Base-by-base conservation (phyloP, 1,284 basidiomycete species). In the Xerocomus cyaneibrunnescens region DNA sequence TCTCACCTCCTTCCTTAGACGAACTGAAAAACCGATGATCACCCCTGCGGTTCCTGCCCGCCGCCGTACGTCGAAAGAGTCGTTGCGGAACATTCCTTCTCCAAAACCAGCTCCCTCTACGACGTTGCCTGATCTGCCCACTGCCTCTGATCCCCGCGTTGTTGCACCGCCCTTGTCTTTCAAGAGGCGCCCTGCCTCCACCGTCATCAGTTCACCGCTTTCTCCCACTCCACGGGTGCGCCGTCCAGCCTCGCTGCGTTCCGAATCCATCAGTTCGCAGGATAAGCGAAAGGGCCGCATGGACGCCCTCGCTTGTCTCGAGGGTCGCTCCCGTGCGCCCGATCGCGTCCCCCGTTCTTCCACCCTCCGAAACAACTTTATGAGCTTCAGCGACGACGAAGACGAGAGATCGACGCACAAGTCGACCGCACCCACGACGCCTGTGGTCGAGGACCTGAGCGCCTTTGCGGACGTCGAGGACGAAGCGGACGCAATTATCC, bases 351-450 rank as follows among this genome's bases (percentile, higher is more conserved):
- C 45, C 46, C 58, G 46, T 36, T 22, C 46, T 34, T 52, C 53
- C 50, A 51, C 43, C 51, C 70, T 45, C 58, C 65, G 54, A 23
- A 68, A 72, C 25, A 82, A 84, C 65, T 86, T 85, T 58, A 86
- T 86, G 80, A 80, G 73, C 70, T 76, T 84, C 74, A 78, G 73
- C 54, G 83, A 84, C 52, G 82, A 84, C 57, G 82, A 83, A 34
- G 79, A 79, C 36, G 78, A 77, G 1, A 70, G 67, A 23, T n/a
- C 34, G 16, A 40, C 13, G 27, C 51, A 1, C 50, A 60, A 45
- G 42, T 50, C 45, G n/a, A 44, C 13, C 17, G 37, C 23, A 0
- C 12, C 34, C 1, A 39, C 45, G 0, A 8, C 25, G 1, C 28
- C 51, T 8, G 14, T 7, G 7, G 14, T 32, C 22, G 62, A 64